Conservation (phyloP, 2,329 filamentous ascomycete species). For the Pyrenophora tritici-repentis region DNA sequence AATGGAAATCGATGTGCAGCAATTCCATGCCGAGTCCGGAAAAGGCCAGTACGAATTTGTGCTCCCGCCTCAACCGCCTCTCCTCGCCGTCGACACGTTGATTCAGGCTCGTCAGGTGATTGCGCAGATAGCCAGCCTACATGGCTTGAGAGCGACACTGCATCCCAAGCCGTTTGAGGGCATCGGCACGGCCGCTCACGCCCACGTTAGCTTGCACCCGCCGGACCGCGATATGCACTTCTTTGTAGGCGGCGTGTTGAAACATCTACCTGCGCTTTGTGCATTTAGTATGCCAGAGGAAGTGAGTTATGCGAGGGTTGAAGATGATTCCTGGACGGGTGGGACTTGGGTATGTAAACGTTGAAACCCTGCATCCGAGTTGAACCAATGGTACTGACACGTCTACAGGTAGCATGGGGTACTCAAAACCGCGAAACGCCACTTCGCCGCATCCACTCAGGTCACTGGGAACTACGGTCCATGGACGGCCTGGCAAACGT, state of each 20-base stretch:
- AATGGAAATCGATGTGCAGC: constrained; percentile 69
- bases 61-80: constrained; percentile 64
- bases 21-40: constrained; percentile 75
- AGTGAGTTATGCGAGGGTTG: constrained; percentile 69
- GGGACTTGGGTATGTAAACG: constrained; percentile 6
- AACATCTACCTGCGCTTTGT: constrained; percentile 67
- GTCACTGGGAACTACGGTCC: constrained; percentile 78
- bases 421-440: constrained; percentile 79
- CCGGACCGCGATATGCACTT: constrained; percentile 64
- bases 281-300: constrained; percentile 71
- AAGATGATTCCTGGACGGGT: constrained; percentile 62
- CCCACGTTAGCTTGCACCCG: constrained; percentile 69
- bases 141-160: constrained; percentile 70
- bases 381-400: background rate
- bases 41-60: constrained; percentile 79
- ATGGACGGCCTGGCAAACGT: constrained; percentile 81
- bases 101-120: constrained; percentile 74
- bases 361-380: background rate
- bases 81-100: constrained; percentile 73
- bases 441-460: constrained; percentile 67
- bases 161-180: constrained; percentile 70
- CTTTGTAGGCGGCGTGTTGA: constrained; percentile 70
- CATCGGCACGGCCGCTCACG: constrained; percentile 70
- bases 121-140: constrained; percentile 63
- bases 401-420: constrained; percentile 79